Evolutionary conservation across 78 protist genomes (phyloP).

Genomic region (Andalucia godoyi): DNA sequence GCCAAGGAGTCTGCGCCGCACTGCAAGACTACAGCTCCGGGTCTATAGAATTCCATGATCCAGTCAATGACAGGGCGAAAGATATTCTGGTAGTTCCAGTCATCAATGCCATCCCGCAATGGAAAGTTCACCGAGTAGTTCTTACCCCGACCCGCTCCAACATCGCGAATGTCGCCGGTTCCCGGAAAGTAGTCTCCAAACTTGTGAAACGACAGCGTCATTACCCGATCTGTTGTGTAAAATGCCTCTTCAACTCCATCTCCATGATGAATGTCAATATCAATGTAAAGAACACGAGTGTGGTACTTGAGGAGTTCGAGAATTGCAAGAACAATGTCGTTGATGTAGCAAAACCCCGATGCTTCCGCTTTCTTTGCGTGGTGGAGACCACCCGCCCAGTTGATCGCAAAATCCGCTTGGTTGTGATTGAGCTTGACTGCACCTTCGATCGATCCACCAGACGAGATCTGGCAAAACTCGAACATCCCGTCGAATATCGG

Average conservation of each 20-base stretch:
- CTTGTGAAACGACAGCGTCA: conserved; percentile 95
- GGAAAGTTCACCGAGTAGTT: conserved; percentile 91
- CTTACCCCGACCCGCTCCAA: conserved; percentile 80
- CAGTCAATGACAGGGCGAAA: conserved; percentile 75
- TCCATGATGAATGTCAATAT: conserved; percentile 98
- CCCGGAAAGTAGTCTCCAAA: conserved; percentile 94
- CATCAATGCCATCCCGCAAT: conserved; percentile 95
- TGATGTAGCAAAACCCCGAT: conserved; percentile 96
- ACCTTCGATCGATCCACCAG: conserved; percentile 2
- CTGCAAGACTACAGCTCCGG: conserved; percentile 84
- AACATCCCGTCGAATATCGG: conserved; percentile 61
- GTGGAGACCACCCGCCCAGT: conserved; percentile 99
- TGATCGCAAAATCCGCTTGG: conserved; percentile 61
- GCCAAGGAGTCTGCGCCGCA: conserved; percentile 97
- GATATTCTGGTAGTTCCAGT: conserved; percentile 52
- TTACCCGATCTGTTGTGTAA: conserved; percentile 84
- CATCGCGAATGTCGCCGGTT: conserved; percentile 81
- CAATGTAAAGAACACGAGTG: conserved; percentile 91
- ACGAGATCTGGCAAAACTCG: background rate
- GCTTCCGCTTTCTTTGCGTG: conserved; percentile 95
- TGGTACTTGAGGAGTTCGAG: conserved; percentile 68
- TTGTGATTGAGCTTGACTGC: conserved; percentile 7
- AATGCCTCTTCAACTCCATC: conserved; percentile 96
- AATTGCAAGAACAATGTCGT: conserved; percentile 96
- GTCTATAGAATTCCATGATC: conserved; percentile 71